These are phyloP conservation scores for Solanum bukasovii DNA, from an alignment of 257 asterid species.

Conservation along the genomic window DNA sequence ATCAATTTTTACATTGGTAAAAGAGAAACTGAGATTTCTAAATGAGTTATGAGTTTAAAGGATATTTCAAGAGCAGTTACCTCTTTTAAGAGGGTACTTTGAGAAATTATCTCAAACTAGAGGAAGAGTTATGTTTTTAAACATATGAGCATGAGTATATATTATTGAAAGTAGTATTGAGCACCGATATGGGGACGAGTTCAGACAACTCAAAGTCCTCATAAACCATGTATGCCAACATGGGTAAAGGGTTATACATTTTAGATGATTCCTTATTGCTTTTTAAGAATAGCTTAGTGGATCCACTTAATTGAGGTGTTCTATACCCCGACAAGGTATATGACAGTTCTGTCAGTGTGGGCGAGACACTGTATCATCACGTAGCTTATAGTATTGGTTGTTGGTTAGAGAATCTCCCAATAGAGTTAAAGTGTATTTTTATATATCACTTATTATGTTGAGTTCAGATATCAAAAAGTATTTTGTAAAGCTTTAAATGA, in stretches of 20 bases:
- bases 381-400: neutral
- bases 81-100: neutral
- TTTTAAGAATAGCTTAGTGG: neutral
- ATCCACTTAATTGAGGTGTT: neutral
- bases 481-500: neutral
- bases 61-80: neutral
- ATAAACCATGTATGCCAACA: neutral
- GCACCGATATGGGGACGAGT: neutral
- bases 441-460: neutral
- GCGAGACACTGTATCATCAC: neutral
- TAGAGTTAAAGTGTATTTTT: neutral
- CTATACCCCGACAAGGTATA: neutral
- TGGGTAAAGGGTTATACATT: neutral
- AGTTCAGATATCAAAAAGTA: neutral
- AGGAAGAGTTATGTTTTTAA: no score
- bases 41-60: neutral
- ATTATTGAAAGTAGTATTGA: no score
- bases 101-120: neutral
- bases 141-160: neutral
- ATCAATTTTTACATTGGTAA: neutral
- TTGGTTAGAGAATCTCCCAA: neutral
- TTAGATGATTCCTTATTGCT: neutral
- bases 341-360: neutral
- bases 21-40: neutral
- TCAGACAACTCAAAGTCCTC: neutral